Evolutionary conservation across 176 grass and related monocot genomes (phyloP).

Genomic region (Oropetium thomaeum): DNA sequence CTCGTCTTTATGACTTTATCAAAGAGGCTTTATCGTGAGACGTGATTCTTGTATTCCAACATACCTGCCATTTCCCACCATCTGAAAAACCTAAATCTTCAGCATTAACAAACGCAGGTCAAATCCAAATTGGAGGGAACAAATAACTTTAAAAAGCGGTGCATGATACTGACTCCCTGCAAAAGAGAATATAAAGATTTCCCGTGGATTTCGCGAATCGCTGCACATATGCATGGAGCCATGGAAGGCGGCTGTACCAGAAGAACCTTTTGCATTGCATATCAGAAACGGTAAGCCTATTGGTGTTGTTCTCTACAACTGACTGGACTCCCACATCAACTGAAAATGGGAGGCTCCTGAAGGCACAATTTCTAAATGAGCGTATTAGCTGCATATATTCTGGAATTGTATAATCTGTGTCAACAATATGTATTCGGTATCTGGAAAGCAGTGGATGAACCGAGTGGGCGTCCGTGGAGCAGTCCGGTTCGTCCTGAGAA

Average conservation of each 20-base stretch:
- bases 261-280: background rate
- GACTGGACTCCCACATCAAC: background rate
- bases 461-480: background rate
- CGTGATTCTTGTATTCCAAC: background rate
- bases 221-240: background rate
- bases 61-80: background rate
- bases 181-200: constrained; percentile 49
- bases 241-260: background rate
- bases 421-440: background rate
- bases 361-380: background rate
- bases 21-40: background rate
- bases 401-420: background rate
- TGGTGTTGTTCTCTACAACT: background rate
- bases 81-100: background rate
- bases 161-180: constrained; percentile 15
- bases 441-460: constrained; percentile 8
- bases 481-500: background rate
- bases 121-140: constrained; percentile 36
- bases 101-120: background rate
- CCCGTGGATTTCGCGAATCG: constrained; percentile 24
- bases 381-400: constrained; percentile 37
- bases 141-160: constrained; percentile 45
- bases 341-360: background rate
- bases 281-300: constrained; percentile 22
- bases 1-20: background rate